A percentile compares a stretch with the other conserved stretches of the same genome.
These are phyloP conservation scores for Diplocarpon mali DNA, from an alignment of 2,329 filamentous ascomycete species.

Conservation along the genomic window DNA sequence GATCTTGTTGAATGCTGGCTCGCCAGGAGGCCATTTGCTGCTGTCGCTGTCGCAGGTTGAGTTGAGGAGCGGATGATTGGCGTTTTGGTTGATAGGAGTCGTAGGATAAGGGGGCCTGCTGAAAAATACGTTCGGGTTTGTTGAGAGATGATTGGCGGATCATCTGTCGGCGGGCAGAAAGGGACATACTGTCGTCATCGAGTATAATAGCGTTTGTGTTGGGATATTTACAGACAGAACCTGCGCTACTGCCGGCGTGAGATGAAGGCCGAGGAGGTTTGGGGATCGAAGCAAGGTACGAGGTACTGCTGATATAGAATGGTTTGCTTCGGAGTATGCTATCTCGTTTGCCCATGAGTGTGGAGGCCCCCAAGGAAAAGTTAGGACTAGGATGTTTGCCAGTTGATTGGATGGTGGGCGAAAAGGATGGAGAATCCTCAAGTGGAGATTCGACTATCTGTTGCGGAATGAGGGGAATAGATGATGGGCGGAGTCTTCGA, in stretches of 20 bases:
- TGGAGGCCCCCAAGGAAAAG: constrained; percentile 22
- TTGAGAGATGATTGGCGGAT: constrained; percentile 33
- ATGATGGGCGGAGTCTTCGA: constrained; percentile 24
- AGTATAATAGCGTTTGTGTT: constrained; percentile 30
- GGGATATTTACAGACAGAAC: constrained; percentile 29
- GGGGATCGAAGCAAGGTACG: constrained; percentile 10
- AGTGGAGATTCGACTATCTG: constrained; percentile 29
- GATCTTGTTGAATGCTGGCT: constrained; percentile 50
- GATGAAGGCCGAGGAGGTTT: constrained; percentile 11
- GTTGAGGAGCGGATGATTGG: constrained; percentile 32
- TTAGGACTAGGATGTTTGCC: constrained; percentile 11
- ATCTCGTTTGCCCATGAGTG: constrained; percentile 44
- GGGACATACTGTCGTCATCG: constrained; percentile 54
- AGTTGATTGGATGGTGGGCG: constrained; percentile 8
- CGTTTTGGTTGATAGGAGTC: constrained; percentile 46
- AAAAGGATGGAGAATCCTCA: constrained; percentile 14
- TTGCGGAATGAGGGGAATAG: constrained; percentile 25
- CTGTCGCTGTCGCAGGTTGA: constrained; percentile 42
- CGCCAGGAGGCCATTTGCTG: constrained; percentile 57
- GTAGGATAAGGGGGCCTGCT: constrained; percentile 30
- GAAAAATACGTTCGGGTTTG: constrained; percentile 12
- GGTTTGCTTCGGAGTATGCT: constrained; percentile 32
- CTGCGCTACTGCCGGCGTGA: constrained; percentile 32
- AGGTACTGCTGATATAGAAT: constrained; percentile 10
- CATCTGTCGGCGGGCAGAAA: constrained; percentile 54